phyloP scores from a whole-genome alignment of 108 stramenopile genomes.

The Cylindrotheca closterium region DNA sequence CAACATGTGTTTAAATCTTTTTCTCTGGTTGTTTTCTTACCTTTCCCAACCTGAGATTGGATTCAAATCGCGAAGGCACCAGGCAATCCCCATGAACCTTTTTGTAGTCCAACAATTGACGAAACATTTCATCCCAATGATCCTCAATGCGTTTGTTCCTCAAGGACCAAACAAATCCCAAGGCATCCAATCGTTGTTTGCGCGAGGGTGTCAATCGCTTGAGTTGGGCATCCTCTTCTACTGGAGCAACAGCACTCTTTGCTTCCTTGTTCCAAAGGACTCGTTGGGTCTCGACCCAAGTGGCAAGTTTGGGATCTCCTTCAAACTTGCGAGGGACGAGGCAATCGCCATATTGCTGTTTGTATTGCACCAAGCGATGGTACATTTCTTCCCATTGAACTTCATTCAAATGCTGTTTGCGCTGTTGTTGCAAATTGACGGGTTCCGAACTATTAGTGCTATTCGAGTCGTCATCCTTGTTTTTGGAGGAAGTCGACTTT shows the following conservation, averaged over 20 bases:
- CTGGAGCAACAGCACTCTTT: background rate
- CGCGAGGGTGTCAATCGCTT: constrained; percentile 24
- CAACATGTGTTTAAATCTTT: no score
- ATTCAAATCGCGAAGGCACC: constrained; percentile 52
- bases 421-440: background rate
- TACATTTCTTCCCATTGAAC: constrained; percentile 46
- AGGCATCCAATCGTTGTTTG: constrained; percentile 41
- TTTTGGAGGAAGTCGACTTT: constrained; percentile 7
- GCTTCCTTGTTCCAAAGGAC: constrained; percentile 40
- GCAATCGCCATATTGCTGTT: constrained; percentile 50
- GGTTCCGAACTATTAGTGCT: background rate
- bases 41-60: constrained; percentile 55
- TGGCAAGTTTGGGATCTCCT: constrained; percentile 35
- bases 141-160: constrained; percentile 54
- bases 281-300: constrained; percentile 56
- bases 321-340: constrained; percentile 55
- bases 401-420: constrained; percentile 10
- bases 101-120: constrained; percentile 43
- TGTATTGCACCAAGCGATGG: constrained; percentile 48
- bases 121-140: constrained; percentile 60
- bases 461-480: background rate
- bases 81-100: constrained; percentile 52
- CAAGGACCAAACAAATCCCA: constrained; percentile 68
- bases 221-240: background rate
- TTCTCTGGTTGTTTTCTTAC: no score